Percentiles rank a stretch among this genome's conserved stretches.
Conservation (phyloP, 2,329 filamentous ascomycete species). For the Berkeleyomyces basicola region DNA sequence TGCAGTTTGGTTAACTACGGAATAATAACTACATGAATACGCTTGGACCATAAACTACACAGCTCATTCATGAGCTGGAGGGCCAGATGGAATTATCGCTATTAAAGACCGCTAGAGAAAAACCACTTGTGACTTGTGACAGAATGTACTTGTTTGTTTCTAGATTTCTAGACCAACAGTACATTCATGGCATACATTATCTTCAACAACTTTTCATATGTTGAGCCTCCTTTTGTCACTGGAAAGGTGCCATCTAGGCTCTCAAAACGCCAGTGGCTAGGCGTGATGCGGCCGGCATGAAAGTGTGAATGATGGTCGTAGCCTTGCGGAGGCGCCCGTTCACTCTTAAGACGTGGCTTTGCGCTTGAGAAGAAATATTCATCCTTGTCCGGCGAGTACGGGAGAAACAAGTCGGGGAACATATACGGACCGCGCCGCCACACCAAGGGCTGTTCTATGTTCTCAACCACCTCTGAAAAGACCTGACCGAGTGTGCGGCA, state of each 20-base stretch:
- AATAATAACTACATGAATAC: too few relatives aligned
- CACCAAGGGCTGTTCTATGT: conserved; percentile 4
- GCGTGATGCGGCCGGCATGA: not conserved
- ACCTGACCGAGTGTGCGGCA: not conserved
- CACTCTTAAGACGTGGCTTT: not conserved
- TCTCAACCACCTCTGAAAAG: conserved; percentile 11
- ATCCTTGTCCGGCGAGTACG: not conserved
- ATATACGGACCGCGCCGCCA: not conserved
- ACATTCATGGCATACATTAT: not conserved
- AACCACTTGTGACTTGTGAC: too few relatives aligned
- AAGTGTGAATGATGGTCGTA: not conserved
- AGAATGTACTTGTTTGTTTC: too few relatives aligned
- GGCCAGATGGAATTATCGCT: too few relatives aligned
- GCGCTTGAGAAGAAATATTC: not conserved
- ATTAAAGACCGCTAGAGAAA: too few relatives aligned
- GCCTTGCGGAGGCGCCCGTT: too few relatives aligned
- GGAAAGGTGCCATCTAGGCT: not conserved
- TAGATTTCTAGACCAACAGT: too few relatives aligned
- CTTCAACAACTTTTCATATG: not conserved
- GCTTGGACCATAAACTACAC: too few relatives aligned
- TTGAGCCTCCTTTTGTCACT: not conserved
- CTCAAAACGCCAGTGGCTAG: not conserved
- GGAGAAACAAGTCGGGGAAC: not conserved
- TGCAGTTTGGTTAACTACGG: not conserved
- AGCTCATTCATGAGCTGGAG: too few relatives aligned